phyloP scores from a whole-genome alignment of 2,329 filamentous ascomycete species.

The Ceratocystis eucalypticola region DNA sequence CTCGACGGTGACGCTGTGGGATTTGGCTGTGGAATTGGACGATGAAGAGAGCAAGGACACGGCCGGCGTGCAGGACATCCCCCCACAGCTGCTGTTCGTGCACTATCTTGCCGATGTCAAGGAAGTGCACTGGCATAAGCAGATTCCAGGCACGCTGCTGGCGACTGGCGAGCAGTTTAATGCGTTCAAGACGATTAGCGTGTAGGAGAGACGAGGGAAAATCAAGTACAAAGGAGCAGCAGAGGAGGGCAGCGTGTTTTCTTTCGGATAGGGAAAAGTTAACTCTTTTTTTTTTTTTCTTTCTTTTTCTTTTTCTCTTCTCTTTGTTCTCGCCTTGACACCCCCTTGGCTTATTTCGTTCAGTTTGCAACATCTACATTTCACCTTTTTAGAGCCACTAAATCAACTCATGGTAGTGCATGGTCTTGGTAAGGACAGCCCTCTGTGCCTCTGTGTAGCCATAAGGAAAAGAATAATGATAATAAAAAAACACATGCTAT shows the following conservation, averaged over 20 bases:
- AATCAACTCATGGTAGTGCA: no score
- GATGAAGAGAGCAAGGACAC: conserved; percentile 92
- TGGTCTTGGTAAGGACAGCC: no score
- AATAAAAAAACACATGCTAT: no score
- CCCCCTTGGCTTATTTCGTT: no score
- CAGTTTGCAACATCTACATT: no score
- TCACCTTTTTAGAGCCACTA: no score
- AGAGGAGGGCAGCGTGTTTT: neutral
- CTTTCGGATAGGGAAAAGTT: conserved; percentile 10
- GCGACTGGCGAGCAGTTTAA: conserved; percentile 85
- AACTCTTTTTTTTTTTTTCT: neutral
- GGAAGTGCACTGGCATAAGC: conserved; percentile 94
- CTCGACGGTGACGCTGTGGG: conserved; percentile 91
- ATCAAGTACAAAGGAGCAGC: conserved; percentile 18
- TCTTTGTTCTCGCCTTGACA: neutral
- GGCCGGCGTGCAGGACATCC: conserved; percentile 75
- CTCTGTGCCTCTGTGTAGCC: no score
- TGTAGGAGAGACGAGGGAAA: conserved; percentile 32
- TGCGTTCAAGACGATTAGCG: conserved; percentile 72
- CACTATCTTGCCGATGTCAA: conserved; percentile 93
- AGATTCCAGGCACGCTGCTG: conserved; percentile 80
- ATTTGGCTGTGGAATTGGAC: conserved; percentile 89
- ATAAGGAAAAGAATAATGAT: no score
- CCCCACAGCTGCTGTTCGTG: conserved; percentile 87
- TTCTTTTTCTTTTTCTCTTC: neutral